Evolutionary conservation across 345 rosid species (phyloP), one percentile per base, ranked within the genome.

Genomic region (Trapa incisa): DNA sequence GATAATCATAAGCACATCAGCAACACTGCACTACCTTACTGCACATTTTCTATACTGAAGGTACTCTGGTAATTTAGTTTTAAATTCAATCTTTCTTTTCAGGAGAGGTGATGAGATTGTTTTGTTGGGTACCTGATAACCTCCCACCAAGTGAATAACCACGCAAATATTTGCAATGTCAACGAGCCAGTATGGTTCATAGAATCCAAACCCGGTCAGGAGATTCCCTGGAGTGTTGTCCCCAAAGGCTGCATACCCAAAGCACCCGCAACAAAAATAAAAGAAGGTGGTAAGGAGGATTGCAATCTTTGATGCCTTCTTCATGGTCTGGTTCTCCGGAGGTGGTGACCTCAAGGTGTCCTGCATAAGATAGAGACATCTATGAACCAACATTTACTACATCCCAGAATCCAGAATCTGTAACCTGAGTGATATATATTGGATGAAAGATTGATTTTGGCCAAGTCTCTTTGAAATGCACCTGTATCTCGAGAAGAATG

Each of bases 401-500:
- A 35, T 15, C 14, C 37, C 15, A 11, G 1, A 58, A 35, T 1
- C 37, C 15, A 11, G 1, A 58, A 35, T 1, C 35, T 9, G 12
- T 50, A 32, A 58, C 37, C 32, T 29, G 10, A 9, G 38, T 32
- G 15, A 50, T 50, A 50, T 14, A 16, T 50, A 29, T 15, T 17
- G 56, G 22, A 50, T 50, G 6, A 50, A 6, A 50, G 17, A 50
- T 5, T 14, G 56, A 74, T 71, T 22, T 65, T 69, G 68, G 17
- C 73, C 75, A 0, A 74, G 39, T 29, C 69, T 76, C 67, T 74
- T 52, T 45, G 8, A 47, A 43, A 65, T 70, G 68, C 53, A 68
- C 85, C 85, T 82, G 85, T 52, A 82, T 79, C 75, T 79, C 84
- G 35, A 82, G 63, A 29, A 80, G 72, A 67, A 82, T 29, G 4